Conservation (phyloP, 192 early-diverging fungal genomes). For the Entomortierella lignicola region DNA sequence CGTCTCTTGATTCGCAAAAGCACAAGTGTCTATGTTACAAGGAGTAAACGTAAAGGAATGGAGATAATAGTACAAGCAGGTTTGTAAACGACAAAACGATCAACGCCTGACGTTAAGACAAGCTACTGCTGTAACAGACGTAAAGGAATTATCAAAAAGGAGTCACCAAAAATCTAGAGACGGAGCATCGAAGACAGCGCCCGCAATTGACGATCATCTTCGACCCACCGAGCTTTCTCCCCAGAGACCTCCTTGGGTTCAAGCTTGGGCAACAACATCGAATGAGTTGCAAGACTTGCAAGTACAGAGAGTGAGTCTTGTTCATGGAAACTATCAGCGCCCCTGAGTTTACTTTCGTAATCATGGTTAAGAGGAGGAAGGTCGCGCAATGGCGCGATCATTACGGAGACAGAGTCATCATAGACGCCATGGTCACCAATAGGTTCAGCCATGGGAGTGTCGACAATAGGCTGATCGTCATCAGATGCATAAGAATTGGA, state of each 20-base stretch:
- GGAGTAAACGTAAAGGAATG: not conserved
- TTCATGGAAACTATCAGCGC: not conserved
- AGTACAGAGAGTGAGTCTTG: slow-evolving; percentile 52
- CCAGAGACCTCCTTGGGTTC: slow-evolving; percentile 48
- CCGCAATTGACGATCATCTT: slow-evolving; percentile 52
- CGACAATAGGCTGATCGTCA: slow-evolving; percentile 33
- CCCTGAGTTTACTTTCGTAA: slow-evolving; percentile 21
- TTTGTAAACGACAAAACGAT: slow-evolving; percentile 19
- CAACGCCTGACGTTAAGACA: slow-evolving; percentile 1
- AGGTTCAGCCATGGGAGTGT: slow-evolving; percentile 11
- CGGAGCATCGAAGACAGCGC: slow-evolving; percentile 54
- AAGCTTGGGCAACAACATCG: slow-evolving; percentile 44
- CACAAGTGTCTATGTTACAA: slow-evolving; percentile 6
- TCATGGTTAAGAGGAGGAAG: slow-evolving; percentile 28
- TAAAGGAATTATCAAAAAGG: not conserved
- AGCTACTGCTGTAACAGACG: not conserved
- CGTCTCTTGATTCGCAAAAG: not conserved
- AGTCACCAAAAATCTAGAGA: slow-evolving; percentile 12
- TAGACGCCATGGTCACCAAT: not conserved
- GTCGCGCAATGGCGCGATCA: slow-evolving; percentile 27
- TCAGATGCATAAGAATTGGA: slow-evolving; percentile 38
- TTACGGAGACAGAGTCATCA: not conserved
- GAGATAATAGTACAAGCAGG: slow-evolving; percentile 17
- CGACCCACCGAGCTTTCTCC: slow-evolving; percentile 45
- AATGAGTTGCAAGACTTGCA: slow-evolving; percentile 41